Evolutionary conservation across 352 stramenopile species (phyloP), one percentile per base, ranked within the genome.

Genomic region (Phytopythium helicoides): DNA sequence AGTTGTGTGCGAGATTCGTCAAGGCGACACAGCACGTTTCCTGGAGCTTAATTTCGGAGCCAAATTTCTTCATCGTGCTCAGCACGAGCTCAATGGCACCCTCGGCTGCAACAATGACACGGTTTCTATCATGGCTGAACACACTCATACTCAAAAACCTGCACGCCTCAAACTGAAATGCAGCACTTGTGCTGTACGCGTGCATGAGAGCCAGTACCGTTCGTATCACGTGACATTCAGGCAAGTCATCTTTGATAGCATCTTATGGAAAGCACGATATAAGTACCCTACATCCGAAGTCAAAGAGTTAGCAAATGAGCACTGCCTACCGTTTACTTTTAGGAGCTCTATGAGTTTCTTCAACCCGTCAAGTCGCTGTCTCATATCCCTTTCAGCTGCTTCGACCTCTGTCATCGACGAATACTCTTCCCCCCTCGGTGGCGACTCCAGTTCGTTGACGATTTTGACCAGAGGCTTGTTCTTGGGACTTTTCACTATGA

Each of bases 1-100:
- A 86, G 33, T 96, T 89, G 49, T 92, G 81, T 1, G 91, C 74
- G 12, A 97, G 71, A 57, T 97, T 97, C 9, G 87, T 92, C 15
- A 97, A 54, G 25, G 86, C 50, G 23, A 85, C 74, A 44, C 84
- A 94, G 6, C 72, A 76, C 11, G 74, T 71, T 57, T 94, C 74
- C 50, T 95, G 84, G 21, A 96, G 64, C 36, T 76, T 83, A 10
- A 63, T 31, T 26, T 94, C 76, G 0, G 62, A 62, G 6, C 55
- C 45, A 55, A 87, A 88, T 6, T 56, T 62, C 45, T 64, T 92
- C 79, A 94, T 87, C 11, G 82, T 68, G 39, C 53, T 52, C 4
- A 97, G 62, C 8, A 85, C 44, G 10, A 64, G 42, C 21, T 87
- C 66, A 0, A 96, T 62, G 1, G 63, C 69, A 36, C 83, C 78